Percentiles rank a stretch among this genome's conserved stretches.
These are phyloP conservation scores for Magnusiomyces suaveolens DNA, from an alignment of 1,139 yeast species.

Conservation along the genomic window DNA sequence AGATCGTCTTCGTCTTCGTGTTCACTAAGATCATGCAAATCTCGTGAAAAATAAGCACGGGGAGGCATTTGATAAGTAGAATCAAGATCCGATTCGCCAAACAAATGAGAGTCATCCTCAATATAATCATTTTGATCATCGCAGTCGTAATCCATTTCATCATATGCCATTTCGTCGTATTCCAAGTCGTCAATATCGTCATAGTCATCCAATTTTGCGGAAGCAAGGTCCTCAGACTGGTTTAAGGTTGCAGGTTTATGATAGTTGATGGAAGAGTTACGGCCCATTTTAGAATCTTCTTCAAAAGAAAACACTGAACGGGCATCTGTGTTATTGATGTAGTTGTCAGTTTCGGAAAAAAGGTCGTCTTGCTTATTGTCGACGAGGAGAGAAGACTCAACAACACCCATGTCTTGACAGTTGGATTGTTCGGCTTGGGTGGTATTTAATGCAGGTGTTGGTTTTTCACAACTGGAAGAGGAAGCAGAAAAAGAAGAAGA, in stretches of 20 bases:
- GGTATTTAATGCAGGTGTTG: no score
- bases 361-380: not conserved
- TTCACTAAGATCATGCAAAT: not conserved
- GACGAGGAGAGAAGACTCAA: no score
- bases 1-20: not conserved
- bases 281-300: slow-evolving; percentile 13
- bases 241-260: slow-evolving; percentile 4
- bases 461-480: no score
- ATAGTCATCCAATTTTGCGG: not conserved
- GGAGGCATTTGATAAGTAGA: not conserved
- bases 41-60: not conserved
- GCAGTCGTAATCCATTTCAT: not conserved
- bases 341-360: not conserved
- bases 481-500: no score
- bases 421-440: no score
- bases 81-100: not conserved
- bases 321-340: slow-evolving; percentile 7
- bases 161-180: not conserved
- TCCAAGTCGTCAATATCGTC: not conserved
- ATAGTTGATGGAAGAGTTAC: slow-evolving; percentile 14
- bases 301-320: slow-evolving; percentile 14
- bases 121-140: not conserved
- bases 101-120: slow-evolving; percentile 6
- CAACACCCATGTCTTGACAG: no score
- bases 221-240: not conserved